phyloP scores from a whole-genome alignment of 352 stramenopile species.

The Poterioochromonas sp. region DNA sequence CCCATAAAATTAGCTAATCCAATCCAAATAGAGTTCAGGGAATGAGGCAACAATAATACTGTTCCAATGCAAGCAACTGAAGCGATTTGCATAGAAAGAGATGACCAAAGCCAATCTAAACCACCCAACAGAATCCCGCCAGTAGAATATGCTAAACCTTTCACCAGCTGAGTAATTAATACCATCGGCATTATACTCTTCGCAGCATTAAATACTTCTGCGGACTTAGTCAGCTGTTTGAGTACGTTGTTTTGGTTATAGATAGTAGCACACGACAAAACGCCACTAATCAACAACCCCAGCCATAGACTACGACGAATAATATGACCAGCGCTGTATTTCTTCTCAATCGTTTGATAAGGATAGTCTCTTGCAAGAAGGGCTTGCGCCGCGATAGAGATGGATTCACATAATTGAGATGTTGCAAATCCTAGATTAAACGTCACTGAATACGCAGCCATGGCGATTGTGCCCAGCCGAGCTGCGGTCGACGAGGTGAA shows the following conservation, averaged over 20 bases:
- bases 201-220: conserved; percentile 49
- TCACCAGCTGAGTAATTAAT: conserved; percentile 53
- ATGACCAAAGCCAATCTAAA: conserved; percentile 40
- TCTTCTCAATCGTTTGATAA: background rate
- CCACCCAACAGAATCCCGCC: conserved; percentile 39
- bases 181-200: conserved; percentile 56
- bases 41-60: background rate
- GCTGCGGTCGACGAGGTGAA: background rate
- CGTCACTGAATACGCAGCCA: conserved; percentile 60
- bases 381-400: conserved; percentile 60
- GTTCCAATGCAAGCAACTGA: background rate
- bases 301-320: conserved; percentile 34
- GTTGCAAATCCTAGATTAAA: conserved; percentile 66
- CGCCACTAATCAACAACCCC: conserved; percentile 47
- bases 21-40: background rate
- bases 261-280: conserved; percentile 53
- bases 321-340: background rate
- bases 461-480: conserved; percentile 50
- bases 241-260: conserved; percentile 53
- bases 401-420: conserved; percentile 64
- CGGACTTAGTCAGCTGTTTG: conserved; percentile 54
- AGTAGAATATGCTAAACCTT: conserved; percentile 38
- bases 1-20: background rate
- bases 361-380: conserved; percentile 48
- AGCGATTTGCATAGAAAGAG: conserved; percentile 35